A percentile compares a stretch with the other conserved stretches of the same genome.
Conservation (phyloP, 2,329 filamentous ascomycete genomes). For the Pseudogymnoascus sp. region DNA sequence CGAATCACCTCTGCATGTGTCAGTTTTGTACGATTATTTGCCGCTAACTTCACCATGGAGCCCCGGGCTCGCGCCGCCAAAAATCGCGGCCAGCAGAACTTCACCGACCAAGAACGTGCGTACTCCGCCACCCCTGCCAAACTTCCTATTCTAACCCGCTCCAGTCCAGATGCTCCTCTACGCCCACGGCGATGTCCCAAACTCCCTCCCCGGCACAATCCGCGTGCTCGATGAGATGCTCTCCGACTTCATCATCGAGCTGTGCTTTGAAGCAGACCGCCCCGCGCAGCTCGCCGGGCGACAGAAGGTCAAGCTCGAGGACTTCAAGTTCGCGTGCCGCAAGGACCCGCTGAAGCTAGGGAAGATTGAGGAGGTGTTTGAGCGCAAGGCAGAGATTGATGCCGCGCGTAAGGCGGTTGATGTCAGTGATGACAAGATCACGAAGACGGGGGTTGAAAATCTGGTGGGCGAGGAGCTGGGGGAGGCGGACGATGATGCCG, state of each 20-base stretch:
- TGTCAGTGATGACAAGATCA: constrained; percentile 56
- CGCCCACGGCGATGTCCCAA: constrained; percentile 69
- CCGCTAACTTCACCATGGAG: constrained; percentile 45
- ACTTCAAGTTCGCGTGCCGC: constrained; percentile 90
- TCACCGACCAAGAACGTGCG: constrained; percentile 62
- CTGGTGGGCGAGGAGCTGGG: constrained; percentile 37
- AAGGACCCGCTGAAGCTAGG: constrained; percentile 80
- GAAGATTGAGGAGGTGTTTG: constrained; percentile 79
- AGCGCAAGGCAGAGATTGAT: constrained; percentile 81
- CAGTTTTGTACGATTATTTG: background rate
- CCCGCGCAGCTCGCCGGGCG: constrained; percentile 79
- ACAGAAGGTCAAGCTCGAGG: constrained; percentile 96
- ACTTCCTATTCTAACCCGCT: constrained; percentile 15
- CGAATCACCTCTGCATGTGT: background rate
- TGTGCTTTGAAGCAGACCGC: constrained; percentile 81
- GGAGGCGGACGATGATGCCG: constrained; percentile 44
- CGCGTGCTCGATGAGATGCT: constrained; percentile 89
- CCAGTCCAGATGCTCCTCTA: constrained; percentile 67
- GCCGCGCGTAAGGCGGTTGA: constrained; percentile 69
- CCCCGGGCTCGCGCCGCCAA: constrained; percentile 69
- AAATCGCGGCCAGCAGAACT: constrained; percentile 78
- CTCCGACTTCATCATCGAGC: constrained; percentile 92
- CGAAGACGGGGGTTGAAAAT: constrained; percentile 40
- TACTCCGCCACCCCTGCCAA: constrained; percentile 13
- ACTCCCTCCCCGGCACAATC: constrained; percentile 75